Percentiles rank a stretch among this genome's conserved stretches.
phyloP scores from a whole-genome alignment of 2,329 filamentous ascomycete species.

The Neofusicoccum parvum region DNA sequence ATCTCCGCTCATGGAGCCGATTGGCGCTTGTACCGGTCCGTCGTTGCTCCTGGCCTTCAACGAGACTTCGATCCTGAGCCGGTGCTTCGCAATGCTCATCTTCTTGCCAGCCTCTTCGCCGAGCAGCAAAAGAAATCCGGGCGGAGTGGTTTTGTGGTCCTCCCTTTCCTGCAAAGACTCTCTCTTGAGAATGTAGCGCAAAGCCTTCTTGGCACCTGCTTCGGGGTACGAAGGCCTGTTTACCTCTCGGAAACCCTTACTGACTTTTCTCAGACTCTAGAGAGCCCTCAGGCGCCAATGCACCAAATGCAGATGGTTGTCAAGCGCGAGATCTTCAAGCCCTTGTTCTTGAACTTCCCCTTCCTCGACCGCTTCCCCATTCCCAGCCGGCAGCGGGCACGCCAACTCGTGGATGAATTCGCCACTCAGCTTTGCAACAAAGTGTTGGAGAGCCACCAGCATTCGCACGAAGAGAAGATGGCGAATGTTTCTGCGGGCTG shows the following conservation, averaged over 20 bases:
- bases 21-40: slow-evolving; percentile 34
- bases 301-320: neutral
- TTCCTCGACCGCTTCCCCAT: slow-evolving; percentile 22
- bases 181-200: slow-evolving; percentile 42
- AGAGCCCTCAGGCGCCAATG: slow-evolving; percentile 9
- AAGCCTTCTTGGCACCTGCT: slow-evolving; percentile 28
- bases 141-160: slow-evolving; percentile 30
- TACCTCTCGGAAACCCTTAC: neutral
- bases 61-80: slow-evolving; percentile 26
- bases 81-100: slow-evolving; percentile 30
- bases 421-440: slow-evolving; percentile 21
- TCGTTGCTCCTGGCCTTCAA: slow-evolving; percentile 36
- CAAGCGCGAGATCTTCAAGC: slow-evolving; percentile 17
- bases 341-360: slow-evolving; percentile 16
- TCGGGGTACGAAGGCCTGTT: neutral
- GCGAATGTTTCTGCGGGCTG: slow-evolving; percentile 21
- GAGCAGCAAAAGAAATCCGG: slow-evolving; percentile 29
- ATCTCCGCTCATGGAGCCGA: slow-evolving; percentile 35
- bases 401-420: slow-evolving; percentile 22
- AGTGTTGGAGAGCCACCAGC: slow-evolving; percentile 22
- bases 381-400: slow-evolving; percentile 22
- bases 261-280: neutral
- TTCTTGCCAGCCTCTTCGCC: slow-evolving; percentile 33
- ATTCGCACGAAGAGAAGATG: slow-evolving; percentile 21
- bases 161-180: slow-evolving; percentile 39